These are phyloP conservation scores for Pythium insidiosum DNA, from an alignment of 352 stramenopile genomes.

Conservation along the genomic window DNA sequence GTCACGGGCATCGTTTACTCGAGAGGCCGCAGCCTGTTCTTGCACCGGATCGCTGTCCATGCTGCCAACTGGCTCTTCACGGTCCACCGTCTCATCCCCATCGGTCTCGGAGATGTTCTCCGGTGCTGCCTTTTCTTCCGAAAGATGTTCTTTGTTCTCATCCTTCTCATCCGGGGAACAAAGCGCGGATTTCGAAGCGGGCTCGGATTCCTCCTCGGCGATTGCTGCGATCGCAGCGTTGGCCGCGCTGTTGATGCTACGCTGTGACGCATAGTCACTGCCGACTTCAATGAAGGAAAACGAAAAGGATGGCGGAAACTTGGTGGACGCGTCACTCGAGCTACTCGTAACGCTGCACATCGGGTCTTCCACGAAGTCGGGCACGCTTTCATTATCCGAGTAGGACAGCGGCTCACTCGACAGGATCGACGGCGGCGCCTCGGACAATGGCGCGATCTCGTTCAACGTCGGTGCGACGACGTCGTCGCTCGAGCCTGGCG, in stretches of 20 bases:
- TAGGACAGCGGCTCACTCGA: no score
- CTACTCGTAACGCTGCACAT: slow-evolving; percentile 10
- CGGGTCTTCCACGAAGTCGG: slow-evolving; percentile 28
- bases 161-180: background rate
- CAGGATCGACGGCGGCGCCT: slow-evolving; percentile 3
- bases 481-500: background rate
- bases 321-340: slow-evolving; percentile 7
- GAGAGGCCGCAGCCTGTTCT: no score
- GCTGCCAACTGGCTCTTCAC: no score
- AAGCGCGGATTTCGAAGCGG: no score
- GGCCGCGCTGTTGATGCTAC: slow-evolving; percentile 2
- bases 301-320: slow-evolving; percentile 34
- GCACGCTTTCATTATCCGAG: slow-evolving; percentile 48
- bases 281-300: slow-evolving; percentile 71
- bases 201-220: slow-evolving; percentile 11
- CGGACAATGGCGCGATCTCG: background rate
- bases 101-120: no score
- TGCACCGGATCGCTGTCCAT: no score
- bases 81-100: no score
- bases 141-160: background rate
- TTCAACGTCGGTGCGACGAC: background rate
- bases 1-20: no score
- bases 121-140: background rate
- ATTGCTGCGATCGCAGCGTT: slow-evolving; percentile 9
- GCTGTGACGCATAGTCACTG: slow-evolving; percentile 4